A percentile compares a stretch with the other conserved stretches of the same genome.
phyloP scores from a whole-genome alignment of 2,329 filamentous ascomycete genomes.

The Pseudogymnoascus sp. region DNA sequence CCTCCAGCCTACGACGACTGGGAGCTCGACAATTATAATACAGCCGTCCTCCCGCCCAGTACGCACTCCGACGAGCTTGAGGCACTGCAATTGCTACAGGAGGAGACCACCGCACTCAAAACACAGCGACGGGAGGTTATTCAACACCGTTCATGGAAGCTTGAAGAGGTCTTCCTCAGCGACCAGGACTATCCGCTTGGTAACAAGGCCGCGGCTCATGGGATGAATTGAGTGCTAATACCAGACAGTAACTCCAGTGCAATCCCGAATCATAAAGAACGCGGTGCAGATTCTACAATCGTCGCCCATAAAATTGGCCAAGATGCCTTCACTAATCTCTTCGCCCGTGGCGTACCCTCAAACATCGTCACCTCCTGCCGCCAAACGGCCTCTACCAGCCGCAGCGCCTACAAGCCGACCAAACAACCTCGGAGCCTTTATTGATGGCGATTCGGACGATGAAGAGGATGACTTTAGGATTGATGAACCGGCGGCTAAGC shows the following conservation, averaged over 20 bases:
- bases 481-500: slow-evolving; percentile 35
- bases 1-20: slow-evolving; percentile 21
- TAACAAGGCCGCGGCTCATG: slow-evolving; percentile 11
- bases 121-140: slow-evolving; percentile 40
- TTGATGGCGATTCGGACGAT: slow-evolving; percentile 33
- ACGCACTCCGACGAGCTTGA: slow-evolving; percentile 41
- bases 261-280: slow-evolving; percentile 13
- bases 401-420: slow-evolving; percentile 31
- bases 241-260: slow-evolving; percentile 23
- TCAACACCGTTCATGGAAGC: slow-evolving; percentile 42
- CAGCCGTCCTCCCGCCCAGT: slow-evolving; percentile 15
- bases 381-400: slow-evolving; percentile 29
- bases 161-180: slow-evolving; percentile 41
- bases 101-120: slow-evolving; percentile 36
- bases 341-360: slow-evolving; percentile 43
- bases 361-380: slow-evolving; percentile 24
- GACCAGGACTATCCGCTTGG: slow-evolving; percentile 36
- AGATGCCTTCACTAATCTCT: slow-evolving; percentile 50
- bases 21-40: slow-evolving; percentile 15
- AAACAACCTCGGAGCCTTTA: slow-evolving; percentile 34
- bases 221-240: not conserved
- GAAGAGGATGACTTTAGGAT: slow-evolving; percentile 22
- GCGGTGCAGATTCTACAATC: slow-evolving; percentile 24
- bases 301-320: slow-evolving; percentile 30
- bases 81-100: slow-evolving; percentile 34